These are phyloP conservation scores for Decorospora gaudefroyi DNA, from an alignment of 2,329 filamentous ascomycete species.

Conservation along the genomic window DNA sequence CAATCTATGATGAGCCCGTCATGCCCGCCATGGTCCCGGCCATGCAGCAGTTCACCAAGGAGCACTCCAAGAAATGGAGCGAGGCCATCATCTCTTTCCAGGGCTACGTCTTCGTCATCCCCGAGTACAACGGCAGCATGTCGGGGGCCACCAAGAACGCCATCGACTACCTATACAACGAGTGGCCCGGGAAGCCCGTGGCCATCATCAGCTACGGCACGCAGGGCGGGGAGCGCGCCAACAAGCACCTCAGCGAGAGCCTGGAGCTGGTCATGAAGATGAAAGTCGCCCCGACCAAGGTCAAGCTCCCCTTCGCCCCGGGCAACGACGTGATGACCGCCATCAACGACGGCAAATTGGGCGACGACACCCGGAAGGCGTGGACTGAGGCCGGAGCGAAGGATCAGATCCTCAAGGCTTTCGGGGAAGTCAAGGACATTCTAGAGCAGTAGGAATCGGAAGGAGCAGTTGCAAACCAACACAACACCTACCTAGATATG, in stretches of 20 bases:
- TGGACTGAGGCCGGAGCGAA: conserved; percentile 10
- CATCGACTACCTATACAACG: conserved; percentile 64
- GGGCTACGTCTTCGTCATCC: conserved; percentile 57
- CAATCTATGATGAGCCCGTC: conserved; percentile 53
- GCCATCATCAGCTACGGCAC: conserved; percentile 61
- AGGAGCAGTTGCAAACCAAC: conserved; percentile 1
- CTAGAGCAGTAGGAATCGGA: conserved; percentile 4
- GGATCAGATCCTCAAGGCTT: conserved; percentile 12
- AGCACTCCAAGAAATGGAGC: conserved; percentile 55
- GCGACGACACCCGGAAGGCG: conserved; percentile 8
- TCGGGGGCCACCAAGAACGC: conserved; percentile 64
- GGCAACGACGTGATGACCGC: conserved; percentile 7
- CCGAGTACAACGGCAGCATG: conserved; percentile 62
- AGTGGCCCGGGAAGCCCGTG: conserved; percentile 62
- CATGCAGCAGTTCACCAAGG: conserved; percentile 46
- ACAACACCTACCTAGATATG: conserved; percentile 5
- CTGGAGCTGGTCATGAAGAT: conserved; percentile 13
- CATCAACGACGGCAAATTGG: conserved; percentile 8
- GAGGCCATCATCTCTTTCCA: conserved; percentile 52
- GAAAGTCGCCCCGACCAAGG: conserved; percentile 13
- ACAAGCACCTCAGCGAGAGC: conserved; percentile 10
- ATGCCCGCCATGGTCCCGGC: conserved; percentile 49
- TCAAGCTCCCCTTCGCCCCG: conserved; percentile 9
- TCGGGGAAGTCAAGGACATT: conserved; percentile 10
- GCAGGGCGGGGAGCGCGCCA: conserved; percentile 44